A percentile compares a stretch with the other conserved stretches of the same genome.
Conservation (phyloP, 441 rosid genomes). For the Erodium moschatum region DNA sequence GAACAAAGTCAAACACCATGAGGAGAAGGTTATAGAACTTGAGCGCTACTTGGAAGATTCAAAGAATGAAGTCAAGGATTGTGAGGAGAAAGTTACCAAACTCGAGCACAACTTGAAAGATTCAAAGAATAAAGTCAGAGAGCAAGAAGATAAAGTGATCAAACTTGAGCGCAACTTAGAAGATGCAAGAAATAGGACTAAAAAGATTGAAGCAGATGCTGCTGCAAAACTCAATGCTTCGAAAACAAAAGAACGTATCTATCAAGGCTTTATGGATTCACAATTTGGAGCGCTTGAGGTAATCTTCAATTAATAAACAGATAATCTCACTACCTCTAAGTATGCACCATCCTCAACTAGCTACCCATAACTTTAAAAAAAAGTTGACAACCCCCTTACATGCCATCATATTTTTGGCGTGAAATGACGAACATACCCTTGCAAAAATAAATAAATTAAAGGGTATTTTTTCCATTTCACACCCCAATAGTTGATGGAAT, state of each 20-base stretch:
- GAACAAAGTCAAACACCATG: conserved; percentile 46
- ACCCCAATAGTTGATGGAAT: too few relatives aligned
- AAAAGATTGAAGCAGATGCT: conserved; percentile 42
- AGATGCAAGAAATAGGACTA: background rate
- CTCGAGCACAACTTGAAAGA: conserved; percentile 27
- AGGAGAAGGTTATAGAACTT: background rate
- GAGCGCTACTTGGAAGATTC: conserved; percentile 34
- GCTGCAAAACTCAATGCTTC: conserved; percentile 47
- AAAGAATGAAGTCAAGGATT: conserved; percentile 50
- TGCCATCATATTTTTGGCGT: too few relatives aligned
- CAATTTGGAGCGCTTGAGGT: conserved; percentile 62
- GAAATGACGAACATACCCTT: too few relatives aligned
- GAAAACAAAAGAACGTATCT: conserved; percentile 49
- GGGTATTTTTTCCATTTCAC: too few relatives aligned
- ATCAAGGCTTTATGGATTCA: conserved; percentile 37
- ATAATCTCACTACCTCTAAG: background rate
- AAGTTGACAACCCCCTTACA: too few relatives aligned
- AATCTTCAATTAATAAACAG: conserved; percentile 14
- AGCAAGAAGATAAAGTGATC: conserved; percentile 16
- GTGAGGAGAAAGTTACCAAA: background rate
- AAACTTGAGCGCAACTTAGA: background rate
- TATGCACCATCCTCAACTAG: background rate
- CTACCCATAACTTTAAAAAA: too few relatives aligned
- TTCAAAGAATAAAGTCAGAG: conserved; percentile 53
- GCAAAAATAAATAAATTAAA: too few relatives aligned